A percentile compares a stretch with the other conserved stretches of the same genome.
Evolutionary conservation across 331 rosid genomes (phyloP).

Genomic region (Quercus tomentella): DNA sequence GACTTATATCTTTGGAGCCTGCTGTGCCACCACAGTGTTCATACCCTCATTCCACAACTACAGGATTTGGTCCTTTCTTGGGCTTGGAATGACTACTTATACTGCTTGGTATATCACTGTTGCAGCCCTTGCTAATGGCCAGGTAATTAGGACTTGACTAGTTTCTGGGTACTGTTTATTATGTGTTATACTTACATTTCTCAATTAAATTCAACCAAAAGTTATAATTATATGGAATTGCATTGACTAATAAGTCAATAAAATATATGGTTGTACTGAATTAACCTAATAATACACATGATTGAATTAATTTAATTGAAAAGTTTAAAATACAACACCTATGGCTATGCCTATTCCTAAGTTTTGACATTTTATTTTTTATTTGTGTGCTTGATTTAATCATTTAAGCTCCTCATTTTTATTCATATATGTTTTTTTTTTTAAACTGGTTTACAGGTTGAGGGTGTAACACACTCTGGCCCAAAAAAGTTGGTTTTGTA

Average conservation of each 20-base stretch:
- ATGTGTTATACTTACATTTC: too few relatives aligned
- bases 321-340: too few relatives aligned
- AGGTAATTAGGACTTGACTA: slow-evolving; percentile 37
- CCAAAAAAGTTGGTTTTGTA: slow-evolving; percentile 70
- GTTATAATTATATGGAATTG: too few relatives aligned
- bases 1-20: slow-evolving; percentile 94
- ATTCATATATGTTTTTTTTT: background rate
- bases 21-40: slow-evolving; percentile 92
- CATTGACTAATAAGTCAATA: too few relatives aligned
- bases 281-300: too few relatives aligned
- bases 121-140: slow-evolving; percentile 76
- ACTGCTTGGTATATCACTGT: slow-evolving; percentile 95
- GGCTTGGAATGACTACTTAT: slow-evolving; percentile 89
- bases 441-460: slow-evolving; percentile 39
- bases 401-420: background rate
- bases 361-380: background rate
- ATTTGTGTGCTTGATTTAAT: background rate
- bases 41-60: slow-evolving; percentile 94
- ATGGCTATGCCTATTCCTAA: too few relatives aligned
- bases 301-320: too few relatives aligned
- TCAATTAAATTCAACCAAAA: too few relatives aligned
- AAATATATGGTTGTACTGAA: too few relatives aligned
- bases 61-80: slow-evolving; percentile 93
- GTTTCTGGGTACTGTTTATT: too few relatives aligned
- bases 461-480: slow-evolving; percentile 74